These are phyloP conservation scores for Uronychia setigera DNA, from an alignment of 73 alveolate genomes.

Conservation along the genomic window DNA sequence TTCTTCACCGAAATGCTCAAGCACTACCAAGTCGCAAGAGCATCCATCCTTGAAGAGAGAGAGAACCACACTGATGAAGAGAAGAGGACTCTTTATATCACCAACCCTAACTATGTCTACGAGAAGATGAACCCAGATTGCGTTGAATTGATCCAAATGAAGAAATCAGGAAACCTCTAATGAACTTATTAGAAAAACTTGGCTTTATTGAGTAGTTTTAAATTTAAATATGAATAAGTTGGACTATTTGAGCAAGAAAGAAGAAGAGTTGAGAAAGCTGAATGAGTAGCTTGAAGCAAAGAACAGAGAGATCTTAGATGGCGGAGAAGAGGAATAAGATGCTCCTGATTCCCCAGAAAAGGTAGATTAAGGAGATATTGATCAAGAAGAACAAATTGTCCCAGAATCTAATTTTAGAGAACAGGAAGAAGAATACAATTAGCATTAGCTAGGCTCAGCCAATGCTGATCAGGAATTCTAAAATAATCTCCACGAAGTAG, in stretches of 20 bases:
- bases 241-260: slow-evolving; percentile 54
- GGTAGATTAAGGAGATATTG: background rate
- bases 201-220: too few relatives aligned
- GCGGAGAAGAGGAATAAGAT: slow-evolving; percentile 8
- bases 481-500: slow-evolving; percentile 21
- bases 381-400: background rate
- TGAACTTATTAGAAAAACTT: too few relatives aligned
- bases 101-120: slow-evolving; percentile 57
- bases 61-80: slow-evolving; percentile 43
- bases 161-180: too few relatives aligned
- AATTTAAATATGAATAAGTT: slow-evolving; percentile 46
- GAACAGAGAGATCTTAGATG: slow-evolving; percentile 11
- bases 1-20: slow-evolving; percentile 56
- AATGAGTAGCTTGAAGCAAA: slow-evolving; percentile 53
- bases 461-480: background rate
- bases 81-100: slow-evolving; percentile 59
- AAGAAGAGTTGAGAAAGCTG: slow-evolving; percentile 53
- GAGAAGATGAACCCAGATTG: too few relatives aligned
- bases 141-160: too few relatives aligned
- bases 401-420: background rate
- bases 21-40: slow-evolving; percentile 48
- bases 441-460: background rate
- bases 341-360: background rate
- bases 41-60: slow-evolving; percentile 45
- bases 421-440: slow-evolving; percentile 20